Evolutionary conservation across 805 yeast species (phyloP).

Genomic region (Wickerhamomyces subpelliculosus): DNA sequence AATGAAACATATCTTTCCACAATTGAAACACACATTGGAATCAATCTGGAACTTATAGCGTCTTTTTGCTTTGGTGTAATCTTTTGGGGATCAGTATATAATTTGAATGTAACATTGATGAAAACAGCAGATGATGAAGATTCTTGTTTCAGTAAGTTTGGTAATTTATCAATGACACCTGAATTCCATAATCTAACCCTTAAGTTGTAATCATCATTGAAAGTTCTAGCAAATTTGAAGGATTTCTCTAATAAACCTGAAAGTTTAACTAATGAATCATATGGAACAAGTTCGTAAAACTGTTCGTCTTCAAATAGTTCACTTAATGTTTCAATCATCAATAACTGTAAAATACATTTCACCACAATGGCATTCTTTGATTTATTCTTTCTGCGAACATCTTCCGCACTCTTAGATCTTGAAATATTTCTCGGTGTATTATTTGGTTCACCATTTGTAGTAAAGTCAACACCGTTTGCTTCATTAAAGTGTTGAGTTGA

Average conservation of each 20-base stretch:
- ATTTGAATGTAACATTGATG: conserved; percentile 69
- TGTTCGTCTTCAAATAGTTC: conserved; percentile 69
- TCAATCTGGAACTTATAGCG: conserved; percentile 43
- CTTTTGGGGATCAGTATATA: conserved; percentile 63
- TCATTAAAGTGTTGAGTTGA: conserved; percentile 4
- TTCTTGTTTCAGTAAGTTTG: conserved; percentile 89
- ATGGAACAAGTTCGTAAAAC: conserved; percentile 67
- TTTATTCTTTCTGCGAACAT: conserved; percentile 37
- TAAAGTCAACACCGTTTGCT: conserved; percentile 18
- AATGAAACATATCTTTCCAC: conserved; percentile 62
- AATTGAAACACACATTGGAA: conserved; percentile 67
- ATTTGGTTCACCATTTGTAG: conserved; percentile 25
- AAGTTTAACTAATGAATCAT: conserved; percentile 50
- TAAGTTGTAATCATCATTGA: conserved; percentile 83
- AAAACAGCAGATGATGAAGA: conserved; percentile 84
- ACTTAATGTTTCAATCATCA: conserved; percentile 79
- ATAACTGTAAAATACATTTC: conserved; percentile 83
- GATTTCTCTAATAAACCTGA: conserved; percentile 58
- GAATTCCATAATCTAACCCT: conserved; percentile 87
- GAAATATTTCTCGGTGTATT: conserved; percentile 5
- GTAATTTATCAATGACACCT: conserved; percentile 86
- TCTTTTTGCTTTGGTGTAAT: conserved; percentile 39
- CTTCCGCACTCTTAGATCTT: conserved; percentile 26
- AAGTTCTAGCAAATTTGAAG: conserved; percentile 76
- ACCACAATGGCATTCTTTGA: conserved; percentile 76